Evolutionary conservation across 768 basidiomycete genomes (phyloP), one percentile per base, ranked within the genome.

Genomic region (Rhodotorula taiwanensis): DNA sequence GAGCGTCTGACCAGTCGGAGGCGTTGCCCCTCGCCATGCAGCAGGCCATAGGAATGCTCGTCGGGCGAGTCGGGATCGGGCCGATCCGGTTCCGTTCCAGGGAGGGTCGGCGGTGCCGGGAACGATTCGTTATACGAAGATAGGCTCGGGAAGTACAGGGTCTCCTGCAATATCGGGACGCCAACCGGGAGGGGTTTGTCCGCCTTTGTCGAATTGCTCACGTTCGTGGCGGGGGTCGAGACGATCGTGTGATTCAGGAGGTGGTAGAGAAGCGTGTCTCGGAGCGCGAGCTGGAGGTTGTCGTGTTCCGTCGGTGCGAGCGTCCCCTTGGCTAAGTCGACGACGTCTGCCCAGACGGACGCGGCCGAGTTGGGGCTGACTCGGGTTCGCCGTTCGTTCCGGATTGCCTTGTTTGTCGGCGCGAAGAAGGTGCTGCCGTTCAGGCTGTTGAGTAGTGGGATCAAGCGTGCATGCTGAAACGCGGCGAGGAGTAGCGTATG

Each of bases 251-350:
- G 84, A 76, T 98, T 95, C 69, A 98, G 80, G 49, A 97, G 77
- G 76, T 98, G 95, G 75, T 98, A 98, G 72, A 97, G 85, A 55
- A 99, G 81, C 72, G 93, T 86, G 72, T 95, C 92, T 56, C 94
- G 82, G 49, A 98, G 82, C 62, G 83, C 79, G 71, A 88, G 84
- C 60, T 89, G 83, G 34, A 92, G 78, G 74, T 97, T 97, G 76
- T 93, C 92, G 28, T 79, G 80, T 70, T 79, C 74, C 30, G 82
- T 74, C 14, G 39, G 27, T 39, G n/a, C 31, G 31, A 7, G 5
- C 21, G 18, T 69, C 15, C 69, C 68, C 79, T 80, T 80, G n/a
- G 80, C 65, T 43, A 75, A 69, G 54, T 79, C 72, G 6, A 77
- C 70, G 25, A 58, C 41, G 27, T 73, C 71, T 3, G 43, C 55